Evolutionary conservation across 2,329 filamentous ascomycete species (phyloP).

Genomic region (Plenodomus biglobosus): DNA sequence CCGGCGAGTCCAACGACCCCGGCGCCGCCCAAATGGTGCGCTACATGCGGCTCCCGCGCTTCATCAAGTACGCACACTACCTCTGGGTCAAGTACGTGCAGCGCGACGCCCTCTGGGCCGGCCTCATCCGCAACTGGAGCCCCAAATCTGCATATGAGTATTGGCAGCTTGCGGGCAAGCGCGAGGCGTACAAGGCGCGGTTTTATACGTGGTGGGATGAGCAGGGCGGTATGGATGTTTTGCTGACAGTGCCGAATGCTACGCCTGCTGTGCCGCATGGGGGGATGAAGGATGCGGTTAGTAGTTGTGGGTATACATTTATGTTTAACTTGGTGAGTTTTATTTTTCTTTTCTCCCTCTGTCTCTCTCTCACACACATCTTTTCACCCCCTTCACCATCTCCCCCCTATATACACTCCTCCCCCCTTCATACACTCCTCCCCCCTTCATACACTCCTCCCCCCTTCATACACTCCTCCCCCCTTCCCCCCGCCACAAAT

Average conservation of each 20-base stretch:
- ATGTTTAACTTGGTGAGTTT: constrained; percentile 77
- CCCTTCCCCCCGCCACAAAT: too few species aligned
- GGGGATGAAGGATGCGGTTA: constrained; percentile 82
- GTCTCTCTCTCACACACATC: too few species aligned
- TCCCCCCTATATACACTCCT: too few species aligned
- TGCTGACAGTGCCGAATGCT: constrained; percentile 83
- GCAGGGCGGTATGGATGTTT: constrained; percentile 67
- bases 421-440: too few species aligned
- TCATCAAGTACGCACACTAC: constrained; percentile 82
- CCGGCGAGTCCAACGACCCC: constrained; percentile 75
- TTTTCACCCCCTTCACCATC: too few species aligned
- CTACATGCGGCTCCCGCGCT: constrained; percentile 71
- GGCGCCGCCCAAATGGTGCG: constrained; percentile 75
- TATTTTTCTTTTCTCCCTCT: too few species aligned
- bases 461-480: too few species aligned
- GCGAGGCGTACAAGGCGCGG: constrained; percentile 73
- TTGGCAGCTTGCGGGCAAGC: constrained; percentile 75
- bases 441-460: too few species aligned
- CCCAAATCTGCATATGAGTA: constrained; percentile 75
- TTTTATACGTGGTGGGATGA: constrained; percentile 88
- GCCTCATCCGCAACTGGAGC: constrained; percentile 71
- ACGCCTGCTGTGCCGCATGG: constrained; percentile 85
- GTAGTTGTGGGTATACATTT: constrained; percentile 90
- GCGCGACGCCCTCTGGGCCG: constrained; percentile 75
- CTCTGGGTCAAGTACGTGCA: constrained; percentile 85